Percentiles rank a stretch among this genome's conserved stretches.
phyloP scores from a whole-genome alignment of 2,329 filamentous ascomycete genomes.

The Cladosporium sp. region DNA sequence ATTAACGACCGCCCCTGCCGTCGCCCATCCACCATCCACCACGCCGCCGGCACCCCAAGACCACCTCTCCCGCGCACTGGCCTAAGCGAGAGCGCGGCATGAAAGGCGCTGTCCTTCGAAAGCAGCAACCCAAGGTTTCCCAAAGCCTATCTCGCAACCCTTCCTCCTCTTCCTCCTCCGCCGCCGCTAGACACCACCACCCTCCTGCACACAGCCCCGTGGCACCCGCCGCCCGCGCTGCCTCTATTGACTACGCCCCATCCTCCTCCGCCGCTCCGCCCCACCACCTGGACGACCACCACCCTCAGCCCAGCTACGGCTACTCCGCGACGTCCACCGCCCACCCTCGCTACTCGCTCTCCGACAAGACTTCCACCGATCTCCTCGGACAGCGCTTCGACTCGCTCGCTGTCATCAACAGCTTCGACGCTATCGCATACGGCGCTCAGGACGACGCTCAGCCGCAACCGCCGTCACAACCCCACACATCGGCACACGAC shows the following conservation, averaged over 20 bases:
- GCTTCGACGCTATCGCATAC: conserved; percentile 32
- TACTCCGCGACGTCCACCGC: conserved; percentile 8
- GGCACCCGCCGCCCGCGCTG: conserved; percentile 4
- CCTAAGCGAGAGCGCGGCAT: background rate
- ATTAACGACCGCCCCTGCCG: too few relatives aligned
- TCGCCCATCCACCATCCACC: too few relatives aligned
- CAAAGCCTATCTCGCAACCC: background rate
- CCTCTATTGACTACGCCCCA: background rate
- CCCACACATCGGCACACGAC: conserved; percentile 7
- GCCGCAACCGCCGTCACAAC: conserved; percentile 13
- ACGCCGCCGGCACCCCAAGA: too few relatives aligned
- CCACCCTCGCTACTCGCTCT: conserved; percentile 26
- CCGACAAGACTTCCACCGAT: conserved; percentile 30
- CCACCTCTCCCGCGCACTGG: too few relatives aligned
- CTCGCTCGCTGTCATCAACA: conserved; percentile 34
- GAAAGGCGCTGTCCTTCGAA: background rate
- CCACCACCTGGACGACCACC: background rate
- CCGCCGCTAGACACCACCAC: background rate
- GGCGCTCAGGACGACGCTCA: conserved; percentile 15
- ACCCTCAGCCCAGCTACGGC: background rate
- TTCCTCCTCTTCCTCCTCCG: background rate
- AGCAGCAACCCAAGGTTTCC: background rate
- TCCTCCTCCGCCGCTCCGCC: conserved; percentile 3
- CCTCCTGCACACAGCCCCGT: background rate
- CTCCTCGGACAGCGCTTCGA: conserved; percentile 40